These are phyloP conservation scores for Monosiga brevicollis DNA, from an alignment of 78 protist species.

Conservation along the genomic window DNA sequence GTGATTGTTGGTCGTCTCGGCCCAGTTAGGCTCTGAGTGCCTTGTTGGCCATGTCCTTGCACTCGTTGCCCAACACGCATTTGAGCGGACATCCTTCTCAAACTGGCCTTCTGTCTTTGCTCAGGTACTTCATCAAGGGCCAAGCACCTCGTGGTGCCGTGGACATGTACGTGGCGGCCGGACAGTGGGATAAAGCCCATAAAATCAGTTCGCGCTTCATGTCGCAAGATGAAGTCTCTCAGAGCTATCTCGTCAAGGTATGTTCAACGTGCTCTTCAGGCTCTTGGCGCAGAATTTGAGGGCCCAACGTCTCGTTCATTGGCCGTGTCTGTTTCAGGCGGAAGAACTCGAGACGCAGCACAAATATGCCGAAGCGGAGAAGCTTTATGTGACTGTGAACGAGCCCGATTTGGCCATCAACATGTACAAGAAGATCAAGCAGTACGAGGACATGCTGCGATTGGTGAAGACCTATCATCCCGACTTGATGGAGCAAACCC, in stretches of 20 bases:
- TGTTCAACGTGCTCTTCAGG: constrained; percentile 25
- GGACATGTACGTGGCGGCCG: neutral
- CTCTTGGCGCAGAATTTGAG: too few relatives aligned
- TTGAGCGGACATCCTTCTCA: too few relatives aligned
- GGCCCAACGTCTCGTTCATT: too few relatives aligned
- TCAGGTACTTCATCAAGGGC: constrained; percentile 8
- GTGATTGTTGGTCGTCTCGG: too few relatives aligned
- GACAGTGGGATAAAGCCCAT: constrained; percentile 55
- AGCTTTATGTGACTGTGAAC: constrained; percentile 26
- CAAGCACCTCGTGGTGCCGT: neutral
- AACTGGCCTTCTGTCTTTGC: too few relatives aligned
- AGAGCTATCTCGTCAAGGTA: constrained; percentile 19
- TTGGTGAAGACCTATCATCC: constrained; percentile 43
- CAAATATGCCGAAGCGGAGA: constrained; percentile 49
- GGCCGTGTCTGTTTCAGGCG: too few relatives aligned
- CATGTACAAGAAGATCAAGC: constrained; percentile 65
- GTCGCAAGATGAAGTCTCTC: constrained; percentile 8
- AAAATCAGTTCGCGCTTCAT: constrained; percentile 26
- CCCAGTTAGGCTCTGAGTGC: too few relatives aligned
- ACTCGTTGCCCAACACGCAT: too few relatives aligned
- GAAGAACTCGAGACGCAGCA: constrained; percentile 47
- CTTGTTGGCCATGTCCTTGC: too few relatives aligned
- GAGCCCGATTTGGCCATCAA: constrained; percentile 72
- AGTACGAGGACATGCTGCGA: constrained; percentile 68
- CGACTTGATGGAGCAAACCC: constrained; percentile 50